These are phyloP conservation scores for Neocallimastix lanati DNA, from an alignment of 192 early-diverging fungal species.

Conservation along the genomic window DNA sequence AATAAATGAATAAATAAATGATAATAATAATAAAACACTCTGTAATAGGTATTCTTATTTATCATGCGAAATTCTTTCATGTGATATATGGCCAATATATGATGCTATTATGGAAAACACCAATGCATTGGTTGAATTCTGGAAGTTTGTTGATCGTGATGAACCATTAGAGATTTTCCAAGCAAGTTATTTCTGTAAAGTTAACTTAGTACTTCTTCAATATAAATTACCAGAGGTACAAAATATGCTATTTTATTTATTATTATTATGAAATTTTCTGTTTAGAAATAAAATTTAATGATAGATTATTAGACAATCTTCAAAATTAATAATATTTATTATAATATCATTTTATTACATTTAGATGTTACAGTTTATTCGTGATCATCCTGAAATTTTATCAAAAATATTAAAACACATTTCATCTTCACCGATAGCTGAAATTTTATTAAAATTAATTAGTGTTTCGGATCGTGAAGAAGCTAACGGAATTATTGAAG, in stretches of 20 bases:
- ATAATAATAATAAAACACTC: background rate
- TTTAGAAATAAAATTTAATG: too few relatives aligned
- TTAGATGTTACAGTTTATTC: slow-evolving; percentile 79
- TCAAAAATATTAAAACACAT: slow-evolving; percentile 64
- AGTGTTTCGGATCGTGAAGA: slow-evolving; percentile 78
- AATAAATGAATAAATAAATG: too few relatives aligned
- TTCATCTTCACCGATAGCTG: slow-evolving; percentile 69
- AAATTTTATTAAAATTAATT: slow-evolving; percentile 80
- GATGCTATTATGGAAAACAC: slow-evolving; percentile 52
- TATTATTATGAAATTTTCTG: slow-evolving; percentile 58
- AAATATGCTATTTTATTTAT: slow-evolving; percentile 74
- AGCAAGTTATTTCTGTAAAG: slow-evolving; percentile 80
- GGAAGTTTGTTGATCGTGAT: slow-evolving; percentile 63
- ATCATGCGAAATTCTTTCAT: slow-evolving; percentile 57
- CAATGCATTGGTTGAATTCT: slow-evolving; percentile 63
- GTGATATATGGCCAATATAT: slow-evolving; percentile 58
- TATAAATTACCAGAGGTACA: slow-evolving; percentile 72
- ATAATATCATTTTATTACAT: too few relatives aligned
- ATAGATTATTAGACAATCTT: too few relatives aligned
- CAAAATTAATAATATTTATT: too few relatives aligned
- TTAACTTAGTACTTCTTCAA: slow-evolving; percentile 66
- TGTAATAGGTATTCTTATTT: slow-evolving; percentile 57
- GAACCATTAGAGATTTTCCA: slow-evolving; percentile 58
- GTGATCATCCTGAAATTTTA: slow-evolving; percentile 55
- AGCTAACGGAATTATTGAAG: slow-evolving; percentile 67